phyloP scores from a whole-genome alignment of 2,329 filamentous ascomycete species.

The Fusarium pseudocircinatum region DNA sequence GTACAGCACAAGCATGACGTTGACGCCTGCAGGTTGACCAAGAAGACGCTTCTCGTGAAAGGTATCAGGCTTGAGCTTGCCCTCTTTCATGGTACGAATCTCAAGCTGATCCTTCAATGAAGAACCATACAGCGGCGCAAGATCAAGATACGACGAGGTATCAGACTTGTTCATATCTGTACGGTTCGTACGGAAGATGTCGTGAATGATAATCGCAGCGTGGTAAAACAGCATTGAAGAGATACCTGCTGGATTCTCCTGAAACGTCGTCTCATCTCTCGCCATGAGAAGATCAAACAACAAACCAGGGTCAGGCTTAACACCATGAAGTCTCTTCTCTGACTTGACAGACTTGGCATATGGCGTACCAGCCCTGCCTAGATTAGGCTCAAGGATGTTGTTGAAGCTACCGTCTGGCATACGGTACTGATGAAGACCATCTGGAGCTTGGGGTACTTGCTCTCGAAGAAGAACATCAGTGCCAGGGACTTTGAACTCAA shows the following conservation, averaged over 20 bases:
- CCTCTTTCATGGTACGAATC: conserved; percentile 71
- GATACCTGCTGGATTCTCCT: conserved; percentile 75
- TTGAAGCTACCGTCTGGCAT: conserved; percentile 56
- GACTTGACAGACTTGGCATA: conserved; percentile 75
- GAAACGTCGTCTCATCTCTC: conserved; percentile 59
- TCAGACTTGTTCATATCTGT: conserved; percentile 70
- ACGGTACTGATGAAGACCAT: conserved; percentile 49
- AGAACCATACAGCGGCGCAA: conserved; percentile 77
- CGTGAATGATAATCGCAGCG: conserved; percentile 67
- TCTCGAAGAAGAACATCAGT: conserved; percentile 50
- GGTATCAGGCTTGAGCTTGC: conserved; percentile 76
- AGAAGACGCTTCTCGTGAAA: conserved; percentile 73
- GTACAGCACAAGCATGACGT: conserved; percentile 74
- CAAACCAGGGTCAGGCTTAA: conserved; percentile 71
- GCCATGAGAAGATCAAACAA: conserved; percentile 76
- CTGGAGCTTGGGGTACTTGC: conserved; percentile 48
- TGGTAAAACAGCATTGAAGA: conserved; percentile 80
- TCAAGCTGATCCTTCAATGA: conserved; percentile 69
- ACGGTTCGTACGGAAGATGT: conserved; percentile 58
- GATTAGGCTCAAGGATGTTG: conserved; percentile 69
- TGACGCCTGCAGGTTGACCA: conserved; percentile 75
- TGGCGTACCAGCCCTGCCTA: conserved; percentile 72
- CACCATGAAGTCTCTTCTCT: conserved; percentile 63
- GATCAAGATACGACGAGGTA: conserved; percentile 79
- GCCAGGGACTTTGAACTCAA: conserved; percentile 53